Percentiles rank a stretch among this genome's conserved stretches.
phyloP scores from a whole-genome alignment of 768 basidiomycete genomes.

The Phylloporus arenicola region DNA sequence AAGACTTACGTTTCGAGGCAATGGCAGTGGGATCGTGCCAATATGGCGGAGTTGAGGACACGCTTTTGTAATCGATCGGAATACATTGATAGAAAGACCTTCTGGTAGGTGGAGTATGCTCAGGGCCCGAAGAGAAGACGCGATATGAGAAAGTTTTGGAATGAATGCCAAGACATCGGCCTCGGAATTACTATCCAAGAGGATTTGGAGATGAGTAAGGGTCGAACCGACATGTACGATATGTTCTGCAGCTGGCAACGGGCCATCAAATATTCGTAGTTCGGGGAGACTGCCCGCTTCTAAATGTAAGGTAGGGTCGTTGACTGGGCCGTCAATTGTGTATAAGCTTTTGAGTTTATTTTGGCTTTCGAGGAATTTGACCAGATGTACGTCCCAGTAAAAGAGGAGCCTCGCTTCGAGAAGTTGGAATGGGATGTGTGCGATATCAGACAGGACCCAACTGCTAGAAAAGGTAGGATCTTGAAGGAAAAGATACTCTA shows the following conservation, averaged over 20 bases:
- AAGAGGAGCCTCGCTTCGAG: constrained; percentile 45
- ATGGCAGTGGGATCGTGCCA: constrained; percentile 34
- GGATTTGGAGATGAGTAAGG: constrained; percentile 43
- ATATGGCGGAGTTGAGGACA: constrained; percentile 34
- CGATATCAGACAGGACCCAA: constrained; percentile 42
- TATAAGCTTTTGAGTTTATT: constrained; percentile 37
- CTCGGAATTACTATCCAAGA: constrained; percentile 35
- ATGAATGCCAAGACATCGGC: constrained; percentile 29
- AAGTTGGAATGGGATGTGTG: constrained; percentile 42
- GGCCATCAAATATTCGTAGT: constrained; percentile 43
- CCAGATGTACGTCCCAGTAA: constrained; percentile 42
- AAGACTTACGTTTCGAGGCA: constrained; percentile 33
- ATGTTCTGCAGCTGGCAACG: constrained; percentile 37
- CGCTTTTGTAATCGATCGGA: constrained; percentile 31
- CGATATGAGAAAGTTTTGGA: constrained; percentile 25
- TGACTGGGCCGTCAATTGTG: constrained; percentile 21
- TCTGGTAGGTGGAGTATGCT: constrained; percentile 34
- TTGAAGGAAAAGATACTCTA: constrained; percentile 40
- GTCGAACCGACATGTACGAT: constrained; percentile 32
- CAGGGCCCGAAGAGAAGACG: constrained; percentile 33
- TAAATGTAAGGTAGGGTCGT: constrained; percentile 18
- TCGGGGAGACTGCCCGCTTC: constrained; percentile 35
- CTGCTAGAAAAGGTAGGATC: constrained; percentile 36
- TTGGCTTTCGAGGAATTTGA: constrained; percentile 47
- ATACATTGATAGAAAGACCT: constrained; percentile 22